These are phyloP conservation scores for Trichoderma sp. DNA, from an alignment of 2,329 filamentous ascomycete species.

Conservation along the genomic window DNA sequence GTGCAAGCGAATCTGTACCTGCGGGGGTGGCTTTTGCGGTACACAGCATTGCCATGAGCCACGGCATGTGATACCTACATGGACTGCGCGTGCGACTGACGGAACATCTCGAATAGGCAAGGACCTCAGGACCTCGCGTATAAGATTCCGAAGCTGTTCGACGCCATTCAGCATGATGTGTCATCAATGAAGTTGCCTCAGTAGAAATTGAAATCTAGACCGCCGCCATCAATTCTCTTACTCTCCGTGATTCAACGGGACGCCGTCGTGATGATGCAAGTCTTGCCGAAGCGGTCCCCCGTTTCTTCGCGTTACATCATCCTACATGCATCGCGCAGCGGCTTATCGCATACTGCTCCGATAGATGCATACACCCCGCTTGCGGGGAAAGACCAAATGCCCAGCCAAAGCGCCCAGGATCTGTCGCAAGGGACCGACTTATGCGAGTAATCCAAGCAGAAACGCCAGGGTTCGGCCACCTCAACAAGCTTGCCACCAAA, in stretches of 20 bases:
- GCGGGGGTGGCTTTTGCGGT: too few relatives aligned
- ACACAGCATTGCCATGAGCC: too few relatives aligned
- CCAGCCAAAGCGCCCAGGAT: neutral
- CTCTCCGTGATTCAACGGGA: too few relatives aligned
- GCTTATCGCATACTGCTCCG: neutral
- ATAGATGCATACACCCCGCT: conserved; percentile 17
- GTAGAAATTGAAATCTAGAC: neutral
- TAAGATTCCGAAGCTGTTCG: too few relatives aligned
- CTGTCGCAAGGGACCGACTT: neutral
- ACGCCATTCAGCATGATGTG: neutral
- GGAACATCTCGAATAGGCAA: neutral
- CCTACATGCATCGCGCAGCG: neutral
- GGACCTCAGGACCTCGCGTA: too few relatives aligned
- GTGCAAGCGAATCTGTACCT: too few relatives aligned
- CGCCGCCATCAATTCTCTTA: too few relatives aligned
- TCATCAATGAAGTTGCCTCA: neutral
- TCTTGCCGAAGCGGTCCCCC: neutral
- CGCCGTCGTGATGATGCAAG: neutral
- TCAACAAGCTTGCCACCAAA: neutral
- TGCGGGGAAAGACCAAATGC: conserved; percentile 9
- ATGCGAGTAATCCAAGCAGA: conserved; percentile 16
- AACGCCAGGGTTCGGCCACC: conserved; percentile 7
- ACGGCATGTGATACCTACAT: too few relatives aligned
- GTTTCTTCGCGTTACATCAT: conserved; percentile 1
- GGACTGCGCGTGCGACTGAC: neutral